Evolutionary conservation across 805 yeast species (phyloP), one percentile per base, ranked within the genome.

Genomic region (Brettanomyces custersianus): DNA sequence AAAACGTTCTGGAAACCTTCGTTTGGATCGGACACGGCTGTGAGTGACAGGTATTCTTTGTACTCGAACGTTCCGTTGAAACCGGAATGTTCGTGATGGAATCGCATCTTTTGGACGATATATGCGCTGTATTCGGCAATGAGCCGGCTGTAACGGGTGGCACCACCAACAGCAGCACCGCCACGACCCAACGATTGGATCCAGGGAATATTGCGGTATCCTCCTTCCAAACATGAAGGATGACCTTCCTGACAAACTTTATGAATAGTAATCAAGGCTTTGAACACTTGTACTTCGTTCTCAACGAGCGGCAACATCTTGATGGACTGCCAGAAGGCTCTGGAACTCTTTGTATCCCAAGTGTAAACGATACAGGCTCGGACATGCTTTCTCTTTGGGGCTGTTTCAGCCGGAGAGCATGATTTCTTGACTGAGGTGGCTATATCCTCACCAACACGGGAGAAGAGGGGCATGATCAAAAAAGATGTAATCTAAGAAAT

Each of bases 221-320:
- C 96, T 49, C 86, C 96, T 35, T 73, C 68, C 48, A 90, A 62
- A 5, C 85, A 77, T 20, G 84, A 71, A 11, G 86, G 86, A 55
- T 90, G 97, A n/a, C 98, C 98, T 59, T 90, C 98, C 56, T 92
- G 97, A n/a, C 90, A 62, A 5, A 92, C 90, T 51, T 90, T 88
- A 51, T 90, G 97, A 33, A 87, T 70, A 44, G 84, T 70, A 36
- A 88, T 82, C 52, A 92, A 64, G 12, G 94, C 79, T 55, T 90
- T 90, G 64, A 87, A 88, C 42, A 83, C 59, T 58, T 83, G 94
- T 13, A 88, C 71, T 45, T 86, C 94, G 49, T 84, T 90, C 38
- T 73, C 70, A 43, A 80, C 87, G 39, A 88, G 63, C 1, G 96
- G 95, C 42, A 78, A 76, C 36, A 80, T 59, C 57, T 83, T 85